Evolutionary conservation across 2,329 filamentous ascomycete species (phyloP).

Genomic region (Orbilia oligospora): DNA sequence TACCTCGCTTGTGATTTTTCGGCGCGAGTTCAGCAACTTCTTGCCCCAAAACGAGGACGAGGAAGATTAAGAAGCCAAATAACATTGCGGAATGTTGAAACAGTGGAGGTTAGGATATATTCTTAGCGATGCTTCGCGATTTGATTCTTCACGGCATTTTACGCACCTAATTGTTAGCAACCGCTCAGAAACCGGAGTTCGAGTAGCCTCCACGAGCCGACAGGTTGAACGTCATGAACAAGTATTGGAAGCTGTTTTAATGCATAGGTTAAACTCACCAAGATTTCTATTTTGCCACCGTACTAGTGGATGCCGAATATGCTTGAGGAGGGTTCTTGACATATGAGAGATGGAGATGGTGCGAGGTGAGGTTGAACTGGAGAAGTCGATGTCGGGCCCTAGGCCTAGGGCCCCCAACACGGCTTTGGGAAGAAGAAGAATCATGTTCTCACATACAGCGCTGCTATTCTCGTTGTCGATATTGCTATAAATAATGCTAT

Average conservation of each 20-base stretch:
- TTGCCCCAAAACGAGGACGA: conserved; percentile 3
- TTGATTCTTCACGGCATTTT: background rate
- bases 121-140: background rate
- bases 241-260: background rate
- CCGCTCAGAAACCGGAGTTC: background rate
- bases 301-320: too few species aligned
- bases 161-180: background rate
- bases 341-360: background rate
- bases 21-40: background rate
- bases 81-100: background rate
- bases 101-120: background rate
- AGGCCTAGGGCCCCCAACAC: background rate
- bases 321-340: background rate
- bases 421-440: too few species aligned
- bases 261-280: background rate
- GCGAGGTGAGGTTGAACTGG: background rate
- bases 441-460: too few species aligned
- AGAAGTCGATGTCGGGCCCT: background rate
- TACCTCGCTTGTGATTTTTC: conserved; percentile 8
- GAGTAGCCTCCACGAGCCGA: background rate
- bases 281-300: background rate
- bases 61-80: background rate
- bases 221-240: too few species aligned
- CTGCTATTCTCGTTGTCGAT: too few species aligned
- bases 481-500: too few species aligned